Percentiles rank a stretch among this genome's conserved stretches.
Evolutionary conservation across 805 yeast species (phyloP).

Genomic region (Candida cerambycidarum): DNA sequence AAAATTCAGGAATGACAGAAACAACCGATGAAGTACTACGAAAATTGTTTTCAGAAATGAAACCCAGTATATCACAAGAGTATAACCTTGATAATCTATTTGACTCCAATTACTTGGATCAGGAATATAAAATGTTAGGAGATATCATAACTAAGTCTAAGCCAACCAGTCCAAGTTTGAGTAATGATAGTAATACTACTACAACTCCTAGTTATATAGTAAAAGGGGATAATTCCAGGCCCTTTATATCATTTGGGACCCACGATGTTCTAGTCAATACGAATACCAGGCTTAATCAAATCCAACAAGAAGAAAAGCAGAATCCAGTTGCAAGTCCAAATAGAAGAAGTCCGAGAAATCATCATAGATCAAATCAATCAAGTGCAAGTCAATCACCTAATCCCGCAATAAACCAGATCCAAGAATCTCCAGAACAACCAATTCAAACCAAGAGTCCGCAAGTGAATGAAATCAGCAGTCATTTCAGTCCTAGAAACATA

Average conservation of each 20-base stretch:
- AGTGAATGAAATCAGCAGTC: slow-evolving; percentile 8
- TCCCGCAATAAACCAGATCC: background rate
- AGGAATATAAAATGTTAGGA: slow-evolving; percentile 51
- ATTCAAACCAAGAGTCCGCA: too few relatives aligned
- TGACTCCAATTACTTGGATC: slow-evolving; percentile 48
- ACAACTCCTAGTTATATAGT: slow-evolving; percentile 7
- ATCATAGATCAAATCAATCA: background rate
- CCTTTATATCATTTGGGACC: slow-evolving; percentile 40
- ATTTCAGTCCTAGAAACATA: slow-evolving; percentile 2
- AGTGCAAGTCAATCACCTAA: background rate
- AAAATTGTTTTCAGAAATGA: slow-evolving; percentile 20
- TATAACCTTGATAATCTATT: slow-evolving; percentile 20
- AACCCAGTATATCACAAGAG: slow-evolving; percentile 12
- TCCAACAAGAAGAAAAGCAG: background rate
- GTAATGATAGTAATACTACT: background rate
- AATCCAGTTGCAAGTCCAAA: background rate
- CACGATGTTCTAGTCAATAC: slow-evolving; percentile 6
- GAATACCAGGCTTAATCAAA: background rate
- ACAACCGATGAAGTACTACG: slow-evolving; percentile 30
- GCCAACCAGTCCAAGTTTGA: slow-evolving; percentile 35
- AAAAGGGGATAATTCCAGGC: slow-evolving; percentile 30
- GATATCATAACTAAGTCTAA: slow-evolving; percentile 45
- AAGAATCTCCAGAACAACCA: too few relatives aligned
- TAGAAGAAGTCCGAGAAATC: background rate
- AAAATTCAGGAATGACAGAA: slow-evolving; percentile 18